Percentiles rank a stretch among this genome's conserved stretches.
phyloP scores from a whole-genome alignment of 495 filamentous ascomycete species.

The Evernia prunastri region DNA sequence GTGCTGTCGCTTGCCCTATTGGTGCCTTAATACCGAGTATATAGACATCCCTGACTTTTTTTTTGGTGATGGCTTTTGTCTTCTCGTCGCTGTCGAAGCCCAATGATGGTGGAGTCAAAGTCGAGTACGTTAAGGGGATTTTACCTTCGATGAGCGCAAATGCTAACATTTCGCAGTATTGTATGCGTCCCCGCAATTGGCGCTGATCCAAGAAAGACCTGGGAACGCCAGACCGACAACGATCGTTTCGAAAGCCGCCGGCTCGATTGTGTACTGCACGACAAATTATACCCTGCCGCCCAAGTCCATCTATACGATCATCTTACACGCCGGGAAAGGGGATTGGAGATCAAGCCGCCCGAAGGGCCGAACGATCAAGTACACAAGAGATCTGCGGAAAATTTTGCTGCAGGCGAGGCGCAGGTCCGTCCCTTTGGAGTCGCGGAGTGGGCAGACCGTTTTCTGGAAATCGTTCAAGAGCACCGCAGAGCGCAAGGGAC shows the following conservation, averaged over 20 bases:
- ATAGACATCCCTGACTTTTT: background rate
- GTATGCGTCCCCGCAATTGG: conserved; percentile 42
- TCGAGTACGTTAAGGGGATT: conserved; percentile 34
- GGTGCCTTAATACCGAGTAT: background rate
- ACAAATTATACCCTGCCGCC: conserved; percentile 24
- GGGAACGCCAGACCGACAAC: conserved; percentile 26
- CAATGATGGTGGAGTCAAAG: conserved; percentile 22
- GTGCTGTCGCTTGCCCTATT: background rate
- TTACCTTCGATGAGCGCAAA: conserved; percentile 9
- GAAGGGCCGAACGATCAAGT: background rate
- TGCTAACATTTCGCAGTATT: conserved; percentile 30
- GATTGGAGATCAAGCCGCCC: conserved; percentile 6
- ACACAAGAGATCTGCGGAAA: conserved; percentile 3
- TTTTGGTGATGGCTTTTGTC: conserved; percentile 18
- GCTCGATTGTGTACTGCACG: conserved; percentile 26
- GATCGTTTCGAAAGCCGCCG: conserved; percentile 24
- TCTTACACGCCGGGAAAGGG: conserved; percentile 17
- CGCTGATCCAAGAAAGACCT: conserved; percentile 36
- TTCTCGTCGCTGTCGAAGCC: conserved; percentile 14
- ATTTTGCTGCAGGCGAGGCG: conserved; percentile 4
- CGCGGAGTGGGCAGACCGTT: conserved; percentile 22
- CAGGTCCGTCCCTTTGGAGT: conserved; percentile 19
- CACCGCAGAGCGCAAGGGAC: conserved; percentile 19
- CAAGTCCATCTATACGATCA: conserved; percentile 25
- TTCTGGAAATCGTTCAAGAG: conserved; percentile 9